These are phyloP conservation scores for Phytophthora megakarya DNA, from an alignment of 352 stramenopile species.

Conservation along the genomic window DNA sequence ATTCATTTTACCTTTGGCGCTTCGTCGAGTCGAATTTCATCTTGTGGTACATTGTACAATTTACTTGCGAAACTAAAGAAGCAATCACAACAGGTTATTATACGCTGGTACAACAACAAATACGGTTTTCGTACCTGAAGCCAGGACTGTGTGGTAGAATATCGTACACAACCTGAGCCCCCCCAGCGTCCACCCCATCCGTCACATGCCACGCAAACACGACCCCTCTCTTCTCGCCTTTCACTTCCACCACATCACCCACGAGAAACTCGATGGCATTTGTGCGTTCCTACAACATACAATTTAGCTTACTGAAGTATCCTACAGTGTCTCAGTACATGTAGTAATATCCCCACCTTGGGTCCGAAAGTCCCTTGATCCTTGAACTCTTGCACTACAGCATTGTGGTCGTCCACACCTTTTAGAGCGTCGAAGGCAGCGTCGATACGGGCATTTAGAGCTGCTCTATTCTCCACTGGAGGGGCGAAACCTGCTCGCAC, in stretches of 20 bases:
- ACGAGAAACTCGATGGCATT: constrained; percentile 57
- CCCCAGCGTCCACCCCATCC: constrained; percentile 39
- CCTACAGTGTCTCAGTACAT: constrained; percentile 9
- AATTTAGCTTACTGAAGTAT: constrained; percentile 3
- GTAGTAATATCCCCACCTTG: constrained; percentile 53
- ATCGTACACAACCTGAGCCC: constrained; percentile 65
- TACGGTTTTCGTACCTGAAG: constrained; percentile 38
- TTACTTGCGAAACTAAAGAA: constrained; percentile 50
- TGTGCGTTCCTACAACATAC: constrained; percentile 46
- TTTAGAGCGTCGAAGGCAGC: constrained; percentile 62
- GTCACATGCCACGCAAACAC: constrained; percentile 63
- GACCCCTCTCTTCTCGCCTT: constrained; percentile 56
- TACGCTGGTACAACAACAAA: background rate
- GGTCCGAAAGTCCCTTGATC: constrained; percentile 51
- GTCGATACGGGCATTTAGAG: constrained; percentile 55
- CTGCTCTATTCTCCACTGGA: constrained; percentile 38
- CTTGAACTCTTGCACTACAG: constrained; percentile 52
- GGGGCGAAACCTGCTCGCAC: constrained; percentile 59
- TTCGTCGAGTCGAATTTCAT: constrained; percentile 48
- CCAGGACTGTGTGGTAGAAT: constrained; percentile 64
- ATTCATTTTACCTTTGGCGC: constrained; percentile 46
- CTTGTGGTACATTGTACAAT: constrained; percentile 63
- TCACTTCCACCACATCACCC: constrained; percentile 73
- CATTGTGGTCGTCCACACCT: constrained; percentile 74
- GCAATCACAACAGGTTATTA: background rate